These are phyloP conservation scores for Tulasnella sp. DNA, from an alignment of 768 basidiomycete species.

Conservation along the genomic window DNA sequence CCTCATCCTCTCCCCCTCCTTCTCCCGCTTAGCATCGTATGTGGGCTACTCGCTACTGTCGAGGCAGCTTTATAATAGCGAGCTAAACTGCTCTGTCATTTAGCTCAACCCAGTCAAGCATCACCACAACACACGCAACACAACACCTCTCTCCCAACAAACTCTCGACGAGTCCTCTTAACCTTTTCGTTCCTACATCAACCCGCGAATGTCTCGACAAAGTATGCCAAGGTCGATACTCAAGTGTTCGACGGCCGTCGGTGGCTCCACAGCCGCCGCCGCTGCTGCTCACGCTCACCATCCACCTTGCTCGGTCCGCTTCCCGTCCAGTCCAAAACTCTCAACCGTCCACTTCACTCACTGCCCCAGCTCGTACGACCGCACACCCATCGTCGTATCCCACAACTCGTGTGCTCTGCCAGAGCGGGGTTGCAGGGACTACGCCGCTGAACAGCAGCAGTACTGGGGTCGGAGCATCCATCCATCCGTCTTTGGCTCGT, in stretches of 20 bases:
- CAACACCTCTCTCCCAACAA: neutral
- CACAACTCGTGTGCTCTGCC: conserved; percentile 16
- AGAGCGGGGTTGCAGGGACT: conserved; percentile 4
- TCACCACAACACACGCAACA: neutral
- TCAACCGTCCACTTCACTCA: conserved; percentile 17
- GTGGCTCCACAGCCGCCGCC: neutral
- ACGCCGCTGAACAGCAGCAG: neutral
- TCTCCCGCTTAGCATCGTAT: neutral
- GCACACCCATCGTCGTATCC: conserved; percentile 17
- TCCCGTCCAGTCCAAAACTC: conserved; percentile 18
- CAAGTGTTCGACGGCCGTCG: neutral
- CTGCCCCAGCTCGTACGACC: conserved; percentile 14
- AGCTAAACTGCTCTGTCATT: conserved; percentile 2
- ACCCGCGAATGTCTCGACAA: neutral
- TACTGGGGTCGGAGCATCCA: conserved; percentile 14
- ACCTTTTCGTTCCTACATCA: neutral
- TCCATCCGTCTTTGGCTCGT: neutral
- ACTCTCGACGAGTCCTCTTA: neutral
- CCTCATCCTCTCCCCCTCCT: neutral
- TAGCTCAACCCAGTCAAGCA: conserved; percentile 6
- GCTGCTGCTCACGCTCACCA: neutral
- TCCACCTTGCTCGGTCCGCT: conserved; percentile 9
- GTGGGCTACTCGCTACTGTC: neutral
- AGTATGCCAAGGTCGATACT: conserved; percentile 10
- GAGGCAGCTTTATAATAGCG: neutral